Percentiles rank a stretch among this genome's conserved stretches.
Conservation (phyloP, 805 yeast species). For the Grigorovia jiainica region DNA sequence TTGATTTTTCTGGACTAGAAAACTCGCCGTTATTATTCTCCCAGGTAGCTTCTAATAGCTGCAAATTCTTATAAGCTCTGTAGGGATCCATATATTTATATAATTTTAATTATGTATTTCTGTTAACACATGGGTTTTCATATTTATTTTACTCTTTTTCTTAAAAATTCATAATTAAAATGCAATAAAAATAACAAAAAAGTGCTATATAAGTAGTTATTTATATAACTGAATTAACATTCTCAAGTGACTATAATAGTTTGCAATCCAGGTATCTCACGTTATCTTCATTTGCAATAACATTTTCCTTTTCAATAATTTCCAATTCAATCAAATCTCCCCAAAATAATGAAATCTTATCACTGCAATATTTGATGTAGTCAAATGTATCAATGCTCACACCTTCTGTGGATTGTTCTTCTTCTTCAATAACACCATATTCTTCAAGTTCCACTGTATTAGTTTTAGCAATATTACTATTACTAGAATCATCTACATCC, state of each 20-base stretch:
- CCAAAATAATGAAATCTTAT: constrained; percentile 64
- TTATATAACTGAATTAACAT: no score
- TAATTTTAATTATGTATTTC: no score
- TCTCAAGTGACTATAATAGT: background rate
- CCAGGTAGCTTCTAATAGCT: constrained; percentile 10
- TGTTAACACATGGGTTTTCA: no score
- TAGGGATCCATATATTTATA: constrained; percentile 16
- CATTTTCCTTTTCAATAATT: constrained; percentile 30
- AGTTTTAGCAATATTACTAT: no score
- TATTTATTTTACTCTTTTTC: background rate
- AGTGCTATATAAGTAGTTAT: background rate
- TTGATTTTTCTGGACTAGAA: background rate
- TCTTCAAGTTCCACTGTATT: constrained; percentile 6
- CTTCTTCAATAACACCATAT: constrained; percentile 22
- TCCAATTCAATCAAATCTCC: constrained; percentile 65
- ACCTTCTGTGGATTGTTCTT: constrained; percentile 12
- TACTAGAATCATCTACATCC: constrained; percentile 43
- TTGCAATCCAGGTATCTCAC: constrained; percentile 4
- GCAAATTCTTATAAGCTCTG: constrained; percentile 20
- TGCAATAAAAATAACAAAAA: no score
- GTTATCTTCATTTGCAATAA: background rate
- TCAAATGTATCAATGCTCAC: constrained; percentile 60
- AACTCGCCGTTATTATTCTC: background rate
- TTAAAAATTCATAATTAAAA: no score
- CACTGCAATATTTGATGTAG: constrained; percentile 62